Evolutionary conservation across 805 yeast genomes (phyloP), one percentile per base, ranked within the genome.

Genomic region (Candida maris): DNA sequence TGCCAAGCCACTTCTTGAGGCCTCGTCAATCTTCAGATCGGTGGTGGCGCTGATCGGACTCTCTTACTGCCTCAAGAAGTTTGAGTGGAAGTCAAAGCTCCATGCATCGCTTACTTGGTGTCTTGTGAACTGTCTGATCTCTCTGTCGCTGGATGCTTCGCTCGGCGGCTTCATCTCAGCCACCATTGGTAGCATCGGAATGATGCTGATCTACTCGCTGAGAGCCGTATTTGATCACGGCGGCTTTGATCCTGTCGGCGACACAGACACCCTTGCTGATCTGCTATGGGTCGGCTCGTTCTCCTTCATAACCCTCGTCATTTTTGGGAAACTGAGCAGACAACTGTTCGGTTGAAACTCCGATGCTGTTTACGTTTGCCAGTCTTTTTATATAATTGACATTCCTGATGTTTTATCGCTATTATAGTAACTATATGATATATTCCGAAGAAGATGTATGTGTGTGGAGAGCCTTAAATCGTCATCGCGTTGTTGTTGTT

Each of bases 21-120:
- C 48, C 3, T 33, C 50, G 2, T 38, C 56, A 3, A 40, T 66
- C 19, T 46, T 69, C 3, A 59, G 73, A 47, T 53, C 78, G 15
- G 58, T 67, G 30, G 73, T 81, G 38, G 81, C 86, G 3, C 71
- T 82, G 48, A 61, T 83, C 28, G 94, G 94, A 3, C 73, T 84
- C 23, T 70, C 79, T 4, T 83, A 78, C 51, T 87, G 86, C 17
- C 70, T 84, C 22, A 70, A 85, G 47, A 78, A 75, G 45, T 65
- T 80, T 25, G 81, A 79, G 48, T 83, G 91, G 91, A 61, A 70
- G 32, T 72, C 82, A 0, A 70, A 79, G 14, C 59, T 77, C 28
- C 88, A 84, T 50, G 81, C 83, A 9, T 70, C 82, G 3, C 60
- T 74, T 29, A 68, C 79, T 4, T 81, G 86, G 82, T 64, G 77